phyloP scores from a whole-genome alignment of 306 rosid species.

The Vicia faba region DNA sequence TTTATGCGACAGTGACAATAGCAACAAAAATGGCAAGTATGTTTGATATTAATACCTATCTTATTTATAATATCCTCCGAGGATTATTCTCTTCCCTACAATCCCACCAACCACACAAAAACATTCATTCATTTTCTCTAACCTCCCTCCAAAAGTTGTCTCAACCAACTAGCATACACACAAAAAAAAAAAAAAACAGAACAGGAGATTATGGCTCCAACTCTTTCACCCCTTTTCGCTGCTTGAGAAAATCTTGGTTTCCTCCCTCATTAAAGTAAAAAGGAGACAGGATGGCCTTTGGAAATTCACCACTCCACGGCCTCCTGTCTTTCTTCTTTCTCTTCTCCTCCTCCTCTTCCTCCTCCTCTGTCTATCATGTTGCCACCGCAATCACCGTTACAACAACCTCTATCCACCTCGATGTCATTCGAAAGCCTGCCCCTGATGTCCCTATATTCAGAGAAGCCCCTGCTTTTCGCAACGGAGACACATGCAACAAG shows the following conservation, averaged over 20 bases:
- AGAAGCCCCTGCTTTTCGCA: slow-evolving; percentile 76
- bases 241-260: slow-evolving; percentile 35
- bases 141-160: slow-evolving; percentile 40
- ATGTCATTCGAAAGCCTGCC: slow-evolving; percentile 53
- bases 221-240: slow-evolving; percentile 44
- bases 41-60: slow-evolving; percentile 23
- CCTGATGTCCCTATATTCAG: slow-evolving; percentile 50
- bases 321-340: slow-evolving; percentile 55
- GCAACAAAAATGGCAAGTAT: slow-evolving; percentile 25
- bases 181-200: not conserved
- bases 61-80: slow-evolving; percentile 46
- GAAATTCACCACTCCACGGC: slow-evolving; percentile 44
- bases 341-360: not conserved
- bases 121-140: slow-evolving; percentile 26
- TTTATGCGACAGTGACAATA: slow-evolving; percentile 19
- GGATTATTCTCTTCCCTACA: slow-evolving; percentile 67
- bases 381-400: slow-evolving; percentile 12
- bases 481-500: slow-evolving; percentile 53
- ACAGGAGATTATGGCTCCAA: slow-evolving; percentile 47
- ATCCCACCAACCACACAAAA: slow-evolving; percentile 47
- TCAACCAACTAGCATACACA: slow-evolving; percentile 28
- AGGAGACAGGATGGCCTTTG: slow-evolving; percentile 78
- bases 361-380: not conserved
- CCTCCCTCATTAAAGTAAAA: slow-evolving; percentile 29
- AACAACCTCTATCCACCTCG: slow-evolving; percentile 44